Conservation (phyloP, 106 monocot genomes). For the Phalaenopsis aphrodite region DNA sequence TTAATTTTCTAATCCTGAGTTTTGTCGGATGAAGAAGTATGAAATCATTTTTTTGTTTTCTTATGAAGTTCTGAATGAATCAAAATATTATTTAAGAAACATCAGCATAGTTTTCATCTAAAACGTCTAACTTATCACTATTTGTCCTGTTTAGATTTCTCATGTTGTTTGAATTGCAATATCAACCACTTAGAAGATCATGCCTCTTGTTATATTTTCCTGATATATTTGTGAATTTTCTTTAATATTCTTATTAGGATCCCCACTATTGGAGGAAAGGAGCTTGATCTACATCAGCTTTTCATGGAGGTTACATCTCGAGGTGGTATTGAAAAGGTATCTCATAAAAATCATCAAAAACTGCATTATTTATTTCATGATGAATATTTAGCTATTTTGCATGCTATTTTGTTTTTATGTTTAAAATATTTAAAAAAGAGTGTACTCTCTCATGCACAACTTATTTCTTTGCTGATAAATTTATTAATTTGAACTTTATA, state of each 20-base stretch:
- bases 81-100: neutral
- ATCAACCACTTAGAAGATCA: neutral
- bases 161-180: neutral
- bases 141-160: neutral
- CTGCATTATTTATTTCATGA: neutral
- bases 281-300: constrained; percentile 84
- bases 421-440: neutral
- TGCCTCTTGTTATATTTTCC: neutral
- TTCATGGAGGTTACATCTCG: constrained; percentile 88
- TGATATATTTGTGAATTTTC: neutral
- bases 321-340: constrained; percentile 86
- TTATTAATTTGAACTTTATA: neutral
- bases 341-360: neutral
- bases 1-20: neutral
- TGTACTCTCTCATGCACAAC: neutral
- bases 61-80: neutral
- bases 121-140: neutral
- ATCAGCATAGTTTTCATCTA: neutral
- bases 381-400: neutral
- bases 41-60: neutral
- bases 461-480: neutral
- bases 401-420: neutral
- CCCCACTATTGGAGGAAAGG: constrained; percentile 84
- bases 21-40: neutral
- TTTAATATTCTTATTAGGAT: constrained; percentile 37